Conservation (phyloP, 2,329 filamentous ascomycete species). For the Mycosphaerella arachidis region DNA sequence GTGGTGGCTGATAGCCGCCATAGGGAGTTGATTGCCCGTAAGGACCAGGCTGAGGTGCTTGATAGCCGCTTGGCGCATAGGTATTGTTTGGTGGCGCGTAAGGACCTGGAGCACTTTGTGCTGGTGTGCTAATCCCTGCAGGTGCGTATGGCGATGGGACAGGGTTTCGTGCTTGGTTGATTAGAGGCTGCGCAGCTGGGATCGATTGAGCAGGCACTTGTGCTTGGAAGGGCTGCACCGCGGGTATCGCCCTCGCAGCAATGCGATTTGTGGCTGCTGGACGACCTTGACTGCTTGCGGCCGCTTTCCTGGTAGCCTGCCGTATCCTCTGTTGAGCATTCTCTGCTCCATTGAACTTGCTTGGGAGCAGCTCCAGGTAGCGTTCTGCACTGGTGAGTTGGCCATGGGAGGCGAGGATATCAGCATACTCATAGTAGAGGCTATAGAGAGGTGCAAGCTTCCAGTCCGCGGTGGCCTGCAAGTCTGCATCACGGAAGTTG, state of each 20-base stretch:
- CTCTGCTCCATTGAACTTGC: slow-evolving; percentile 79
- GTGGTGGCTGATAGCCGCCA: slow-evolving; percentile 42
- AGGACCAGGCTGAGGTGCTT: slow-evolving; percentile 45
- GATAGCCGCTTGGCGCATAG: slow-evolving; percentile 32
- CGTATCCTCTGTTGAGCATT: slow-evolving; percentile 79
- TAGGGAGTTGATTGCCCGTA: slow-evolving; percentile 36
- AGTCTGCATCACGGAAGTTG: slow-evolving; percentile 80
- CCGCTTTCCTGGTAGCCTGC: slow-evolving; percentile 63
- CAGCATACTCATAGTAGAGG: slow-evolving; percentile 95
- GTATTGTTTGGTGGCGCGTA: slow-evolving; percentile 44
- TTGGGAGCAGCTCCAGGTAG: slow-evolving; percentile 82
- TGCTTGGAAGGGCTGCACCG: slow-evolving; percentile 22
- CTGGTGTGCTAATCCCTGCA: slow-evolving; percentile 39
- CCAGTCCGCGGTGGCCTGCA: slow-evolving; percentile 70
- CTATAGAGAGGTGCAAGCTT: slow-evolving; percentile 84
- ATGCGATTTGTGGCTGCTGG: slow-evolving; percentile 32
- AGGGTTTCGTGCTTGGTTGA: slow-evolving; percentile 32
- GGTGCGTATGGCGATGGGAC: slow-evolving; percentile 39
- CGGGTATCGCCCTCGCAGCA: slow-evolving; percentile 19
- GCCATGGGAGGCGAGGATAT: slow-evolving; percentile 87
- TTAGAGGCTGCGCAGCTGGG: slow-evolving; percentile 39
- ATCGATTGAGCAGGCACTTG: slow-evolving; percentile 37
- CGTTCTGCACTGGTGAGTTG: slow-evolving; percentile 81
- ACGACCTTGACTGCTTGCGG: slow-evolving; percentile 28
- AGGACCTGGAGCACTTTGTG: slow-evolving; percentile 43